phyloP scores from a whole-genome alignment of 228 moss, liverwort and hornwort species.

The Sphagnum fallax region DNA sequence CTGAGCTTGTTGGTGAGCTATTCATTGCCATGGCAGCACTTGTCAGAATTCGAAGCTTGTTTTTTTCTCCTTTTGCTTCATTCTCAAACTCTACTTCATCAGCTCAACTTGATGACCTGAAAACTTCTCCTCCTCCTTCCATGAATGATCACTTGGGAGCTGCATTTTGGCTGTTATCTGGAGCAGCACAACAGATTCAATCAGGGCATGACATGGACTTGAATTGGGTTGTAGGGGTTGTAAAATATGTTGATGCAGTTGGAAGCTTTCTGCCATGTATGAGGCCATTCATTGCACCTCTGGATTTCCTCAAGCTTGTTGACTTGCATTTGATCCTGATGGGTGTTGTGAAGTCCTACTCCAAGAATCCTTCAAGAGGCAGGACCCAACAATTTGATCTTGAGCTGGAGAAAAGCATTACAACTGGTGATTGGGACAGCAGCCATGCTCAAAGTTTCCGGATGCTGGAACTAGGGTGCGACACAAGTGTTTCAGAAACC shows the following conservation, averaged over 20 bases:
- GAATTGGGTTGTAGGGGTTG: conserved; percentile 68
- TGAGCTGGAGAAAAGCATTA: conserved; percentile 4
- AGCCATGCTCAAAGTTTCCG: neutral
- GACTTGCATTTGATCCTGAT: conserved; percentile 63
- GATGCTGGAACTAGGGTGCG: conserved; percentile 8
- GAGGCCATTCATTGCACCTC: conserved; percentile 48
- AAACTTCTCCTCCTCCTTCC: conserved; percentile 25
- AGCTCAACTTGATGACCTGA: conserved; percentile 15
- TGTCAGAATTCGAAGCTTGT: conserved; percentile 56
- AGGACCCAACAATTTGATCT: conserved; percentile 4
- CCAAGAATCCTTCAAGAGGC: conserved; percentile 12
- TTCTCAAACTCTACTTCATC: conserved; percentile 6
- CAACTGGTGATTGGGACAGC: conserved; percentile 31
- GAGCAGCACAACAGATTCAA: conserved; percentile 41
- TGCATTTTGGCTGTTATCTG: conserved; percentile 61
- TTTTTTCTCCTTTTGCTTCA: conserved; percentile 33
- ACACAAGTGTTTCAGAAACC: conserved; percentile 6
- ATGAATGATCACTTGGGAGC: conserved; percentile 57
- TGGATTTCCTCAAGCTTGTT: conserved; percentile 72
- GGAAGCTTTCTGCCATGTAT: conserved; percentile 58
- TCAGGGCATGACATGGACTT: conserved; percentile 24
- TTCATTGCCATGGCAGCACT: conserved; percentile 68
- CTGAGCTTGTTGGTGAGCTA: conserved; percentile 77
- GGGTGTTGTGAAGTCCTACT: conserved; percentile 39
- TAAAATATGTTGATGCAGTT: conserved; percentile 69